Conservation (phyloP, 805 yeast species). For the Komagataella kurtzmanii region DNA sequence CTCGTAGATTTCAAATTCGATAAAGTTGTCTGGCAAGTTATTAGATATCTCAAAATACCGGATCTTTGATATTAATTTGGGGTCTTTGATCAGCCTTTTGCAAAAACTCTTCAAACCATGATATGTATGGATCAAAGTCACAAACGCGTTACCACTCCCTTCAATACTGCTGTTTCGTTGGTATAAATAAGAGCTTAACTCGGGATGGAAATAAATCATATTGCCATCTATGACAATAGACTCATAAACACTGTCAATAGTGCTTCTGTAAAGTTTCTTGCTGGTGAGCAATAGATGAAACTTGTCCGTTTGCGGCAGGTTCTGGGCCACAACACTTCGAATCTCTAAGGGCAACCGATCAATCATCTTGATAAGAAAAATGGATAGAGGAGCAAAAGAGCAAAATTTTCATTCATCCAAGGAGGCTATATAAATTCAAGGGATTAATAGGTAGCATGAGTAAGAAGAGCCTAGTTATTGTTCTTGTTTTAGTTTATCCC, state of each 20-base stretch:
- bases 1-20: constrained; percentile 10
- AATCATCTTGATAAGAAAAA: constrained; percentile 7
- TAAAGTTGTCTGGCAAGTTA: constrained; percentile 11
- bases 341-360: constrained; percentile 13
- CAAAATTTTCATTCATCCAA: not conserved
- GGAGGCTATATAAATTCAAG: not conserved
- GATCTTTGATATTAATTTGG: constrained; percentile 4
- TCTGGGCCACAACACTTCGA: constrained; percentile 6
- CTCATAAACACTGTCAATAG: constrained; percentile 9
- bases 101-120: constrained; percentile 12
- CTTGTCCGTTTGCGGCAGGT: constrained; percentile 12
- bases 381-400: not conserved
- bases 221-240: constrained; percentile 12
- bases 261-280: constrained; percentile 5
- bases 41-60: constrained; percentile 9
- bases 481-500: not conserved
- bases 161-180: constrained; percentile 4
- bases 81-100: constrained; percentile 5
- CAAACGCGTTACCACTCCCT: not conserved
- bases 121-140: constrained; percentile 8
- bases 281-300: constrained; percentile 10
- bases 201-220: constrained; percentile 11
- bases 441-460: not conserved
- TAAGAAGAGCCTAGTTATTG: not conserved
- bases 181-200: constrained; percentile 7